These are phyloP conservation scores for Gardenia jasminoides DNA, from an alignment of 257 asterid species.

Conservation along the genomic window DNA sequence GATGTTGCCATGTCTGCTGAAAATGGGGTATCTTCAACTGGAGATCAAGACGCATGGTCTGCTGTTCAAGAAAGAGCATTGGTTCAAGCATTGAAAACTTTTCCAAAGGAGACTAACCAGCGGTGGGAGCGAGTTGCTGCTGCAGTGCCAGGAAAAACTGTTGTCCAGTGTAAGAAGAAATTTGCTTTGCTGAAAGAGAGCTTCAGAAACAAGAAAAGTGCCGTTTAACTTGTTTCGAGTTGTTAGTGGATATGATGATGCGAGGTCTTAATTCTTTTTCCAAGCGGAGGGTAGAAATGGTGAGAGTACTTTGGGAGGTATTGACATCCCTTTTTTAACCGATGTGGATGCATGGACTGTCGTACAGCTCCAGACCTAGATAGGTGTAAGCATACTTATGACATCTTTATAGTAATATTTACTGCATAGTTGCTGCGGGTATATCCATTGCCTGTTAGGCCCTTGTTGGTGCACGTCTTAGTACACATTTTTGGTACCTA, in stretches of 20 bases:
- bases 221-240: slow-evolving; percentile 26
- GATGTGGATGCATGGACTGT: neutral
- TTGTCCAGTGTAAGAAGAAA: slow-evolving; percentile 72
- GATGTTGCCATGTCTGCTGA: slow-evolving; percentile 27
- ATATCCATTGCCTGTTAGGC: neutral
- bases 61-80: slow-evolving; percentile 79
- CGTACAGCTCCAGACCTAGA: neutral
- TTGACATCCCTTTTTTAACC: neutral
- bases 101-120: slow-evolving; percentile 78
- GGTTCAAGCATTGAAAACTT: slow-evolving; percentile 83
- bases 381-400: neutral
- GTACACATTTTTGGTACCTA: slow-evolving; percentile 2
- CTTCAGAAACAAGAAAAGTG: slow-evolving; percentile 79
- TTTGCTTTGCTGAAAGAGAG: slow-evolving; percentile 66
- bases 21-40: slow-evolving; percentile 41
- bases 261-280: neutral
- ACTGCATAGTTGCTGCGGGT: neutral
- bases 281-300: neutral
- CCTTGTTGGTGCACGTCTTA: neutral
- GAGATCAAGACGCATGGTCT: slow-evolving; percentile 78
- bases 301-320: neutral
- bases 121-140: slow-evolving; percentile 89
- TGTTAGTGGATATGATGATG: neutral
- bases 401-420: neutral
- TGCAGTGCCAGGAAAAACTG: slow-evolving; percentile 78